A percentile compares a stretch with the other conserved stretches of the same genome.
Conservation (phyloP, 208 protist genomes). For the Novymonas esmeraldas region DNA sequence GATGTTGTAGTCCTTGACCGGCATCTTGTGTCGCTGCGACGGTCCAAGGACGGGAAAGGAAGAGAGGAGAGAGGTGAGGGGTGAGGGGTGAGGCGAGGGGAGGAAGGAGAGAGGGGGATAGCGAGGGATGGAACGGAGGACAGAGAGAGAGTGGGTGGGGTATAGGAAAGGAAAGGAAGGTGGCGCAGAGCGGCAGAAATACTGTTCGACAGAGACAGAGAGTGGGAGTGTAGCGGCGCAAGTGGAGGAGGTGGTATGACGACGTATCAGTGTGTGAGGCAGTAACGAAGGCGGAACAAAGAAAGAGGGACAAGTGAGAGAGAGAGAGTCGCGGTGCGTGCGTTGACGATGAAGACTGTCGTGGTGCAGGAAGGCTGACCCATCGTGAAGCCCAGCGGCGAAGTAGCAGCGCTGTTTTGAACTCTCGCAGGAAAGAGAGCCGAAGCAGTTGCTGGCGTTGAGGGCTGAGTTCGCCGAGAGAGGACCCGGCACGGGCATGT, state of each 20-base stretch:
- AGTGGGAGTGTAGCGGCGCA: background rate
- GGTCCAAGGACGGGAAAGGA: background rate
- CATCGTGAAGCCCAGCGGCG: too few species aligned
- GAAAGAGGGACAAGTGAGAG: background rate
- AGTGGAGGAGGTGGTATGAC: background rate
- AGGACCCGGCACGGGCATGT: too few species aligned
- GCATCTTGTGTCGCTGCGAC: constrained; percentile 11
- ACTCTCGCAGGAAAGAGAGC: too few species aligned
- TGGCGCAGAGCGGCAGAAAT: background rate
- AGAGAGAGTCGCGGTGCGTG: background rate
- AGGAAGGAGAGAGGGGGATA: background rate
- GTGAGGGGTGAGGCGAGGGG: background rate
- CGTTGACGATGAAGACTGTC: background rate
- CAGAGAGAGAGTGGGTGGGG: background rate
- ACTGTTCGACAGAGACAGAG: background rate
- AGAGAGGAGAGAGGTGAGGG: background rate
- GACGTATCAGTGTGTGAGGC: too few species aligned
- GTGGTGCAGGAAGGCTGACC: too few species aligned
- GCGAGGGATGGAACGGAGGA: too few species aligned
- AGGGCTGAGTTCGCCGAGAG: too few species aligned
- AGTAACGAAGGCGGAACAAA: too few species aligned
- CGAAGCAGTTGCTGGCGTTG: too few species aligned
- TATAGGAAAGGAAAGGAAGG: background rate
- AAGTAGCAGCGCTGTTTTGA: too few species aligned
- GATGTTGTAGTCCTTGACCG: constrained; percentile 40